Base-by-base conservation (phyloP, 768 basidiomycete genomes). In the Hypholoma fasciculare region DNA sequence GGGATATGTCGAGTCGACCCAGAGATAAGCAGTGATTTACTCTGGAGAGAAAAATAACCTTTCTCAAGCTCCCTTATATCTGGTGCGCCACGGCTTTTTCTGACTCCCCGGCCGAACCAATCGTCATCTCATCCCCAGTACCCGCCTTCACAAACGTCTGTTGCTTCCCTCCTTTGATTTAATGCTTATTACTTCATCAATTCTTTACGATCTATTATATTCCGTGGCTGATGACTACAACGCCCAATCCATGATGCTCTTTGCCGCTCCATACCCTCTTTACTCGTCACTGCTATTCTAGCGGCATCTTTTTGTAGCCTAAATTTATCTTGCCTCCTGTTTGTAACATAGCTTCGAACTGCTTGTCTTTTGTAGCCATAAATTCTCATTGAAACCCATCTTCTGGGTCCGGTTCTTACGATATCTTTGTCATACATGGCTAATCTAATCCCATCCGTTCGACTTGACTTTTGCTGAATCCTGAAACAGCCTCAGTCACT, bases 1-100 rank as follows among this genome's bases (percentile, higher is more conserved):
- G 76, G 76, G 6, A 61, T 73, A 47, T 76, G 69, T 59, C 69
- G 69, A 46, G 64, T 75, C 56, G 74, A 68, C 48, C 23, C 52
- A 46, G 65, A 68, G 42, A 61, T 63, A 42, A 65, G 52, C 54
- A 61, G 62, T 39, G 67, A 68, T 12, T 54, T 63, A 12, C 57
- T 66, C 51, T 68, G 67, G 67, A 61, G 67, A 61, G 63, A 68
- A 39, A 60, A 59, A 59, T 67, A 62, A 48, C 48, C 44, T 37
- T 40, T 54, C 44, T 47, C 54, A 54, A 46, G 43, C 44, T 20
- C 34, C 5, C 34, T 7, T 13, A 49, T 48, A 49, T 8, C 27
- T 44, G 43, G 27, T 17, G 54, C 43, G 44, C 43, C 54, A 54
- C 26, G 27, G 11, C 43, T 27, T 40, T 30, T 46, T 54, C 36